Percentiles rank a stretch among this genome's conserved stretches.
Evolutionary conservation across 306 rosid species (phyloP).

Genomic region (Aeschynomene evenia): DNA sequence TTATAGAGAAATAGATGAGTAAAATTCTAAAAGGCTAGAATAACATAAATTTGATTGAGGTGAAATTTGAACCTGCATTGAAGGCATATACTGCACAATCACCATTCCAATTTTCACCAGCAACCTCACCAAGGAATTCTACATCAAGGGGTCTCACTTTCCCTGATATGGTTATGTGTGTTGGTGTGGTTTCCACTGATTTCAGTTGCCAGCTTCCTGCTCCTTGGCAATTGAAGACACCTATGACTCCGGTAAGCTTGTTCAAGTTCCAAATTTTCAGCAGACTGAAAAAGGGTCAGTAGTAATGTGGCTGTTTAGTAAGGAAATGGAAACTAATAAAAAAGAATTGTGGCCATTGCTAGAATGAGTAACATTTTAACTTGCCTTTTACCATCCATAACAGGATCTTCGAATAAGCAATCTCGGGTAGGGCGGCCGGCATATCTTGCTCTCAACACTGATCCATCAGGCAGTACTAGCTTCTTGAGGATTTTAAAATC

Average conservation of each 20-base stretch:
- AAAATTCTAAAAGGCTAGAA: not conserved
- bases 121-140: slow-evolving; percentile 61
- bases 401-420: slow-evolving; percentile 63
- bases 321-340: not conserved
- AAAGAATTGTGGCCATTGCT: not conserved
- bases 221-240: slow-evolving; percentile 77
- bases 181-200: slow-evolving; percentile 30
- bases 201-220: slow-evolving; percentile 67
- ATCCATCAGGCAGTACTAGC: slow-evolving; percentile 66
- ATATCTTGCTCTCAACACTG: slow-evolving; percentile 60
- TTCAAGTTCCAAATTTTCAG: slow-evolving; percentile 77
- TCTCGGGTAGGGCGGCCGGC: slow-evolving; percentile 78
- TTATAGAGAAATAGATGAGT: not conserved
- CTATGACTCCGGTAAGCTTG: slow-evolving; percentile 55
- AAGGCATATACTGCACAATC: slow-evolving; percentile 54
- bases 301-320: not conserved
- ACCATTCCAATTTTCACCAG: slow-evolving; percentile 70
- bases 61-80: slow-evolving; percentile 50
- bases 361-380: not conserved
- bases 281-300: slow-evolving; percentile 39
- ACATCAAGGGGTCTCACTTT: slow-evolving; percentile 52
- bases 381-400: slow-evolving; percentile 62
- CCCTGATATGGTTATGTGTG: slow-evolving; percentile 36
- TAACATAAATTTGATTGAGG: not conserved
- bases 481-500: slow-evolving; percentile 65